Conservation (phyloP, 164 flowering plant genomes). For the Amborella trichopoda region DNA sequence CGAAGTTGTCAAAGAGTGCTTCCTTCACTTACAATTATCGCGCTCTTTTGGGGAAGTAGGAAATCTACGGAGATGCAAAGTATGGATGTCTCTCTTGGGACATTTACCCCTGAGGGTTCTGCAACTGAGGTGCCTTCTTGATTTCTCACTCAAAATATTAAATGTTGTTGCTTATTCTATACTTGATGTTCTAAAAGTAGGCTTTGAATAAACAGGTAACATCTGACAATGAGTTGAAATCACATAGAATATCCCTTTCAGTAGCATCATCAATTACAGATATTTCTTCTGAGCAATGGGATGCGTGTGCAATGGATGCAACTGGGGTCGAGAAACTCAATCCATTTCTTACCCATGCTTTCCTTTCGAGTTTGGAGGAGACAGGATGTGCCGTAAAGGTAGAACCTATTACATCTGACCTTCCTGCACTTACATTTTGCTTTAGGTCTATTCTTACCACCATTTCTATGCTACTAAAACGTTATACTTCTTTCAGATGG, state of each 20-base stretch:
- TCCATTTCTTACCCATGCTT: slow-evolving; percentile 79
- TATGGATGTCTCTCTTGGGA: slow-evolving; percentile 32
- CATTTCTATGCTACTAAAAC: too few relatives aligned
- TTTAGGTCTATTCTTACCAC: too few relatives aligned
- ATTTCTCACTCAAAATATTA: neutral
- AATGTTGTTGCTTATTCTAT: too few relatives aligned
- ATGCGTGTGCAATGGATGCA: slow-evolving; percentile 70
- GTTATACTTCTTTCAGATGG: too few relatives aligned
- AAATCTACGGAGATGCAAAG: slow-evolving; percentile 31
- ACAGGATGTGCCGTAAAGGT: slow-evolving; percentile 81
- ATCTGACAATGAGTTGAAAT: slow-evolving; percentile 12
- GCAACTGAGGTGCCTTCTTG: neutral
- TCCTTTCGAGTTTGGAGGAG: slow-evolving; percentile 88
- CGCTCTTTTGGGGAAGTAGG: slow-evolving; percentile 73
- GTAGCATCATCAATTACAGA: slow-evolving; percentile 69
- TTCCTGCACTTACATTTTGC: too few relatives aligned
- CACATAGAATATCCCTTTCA: slow-evolving; percentile 45
- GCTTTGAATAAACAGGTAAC: too few relatives aligned
- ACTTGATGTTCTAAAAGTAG: too few relatives aligned
- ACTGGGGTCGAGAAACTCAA: slow-evolving; percentile 55
- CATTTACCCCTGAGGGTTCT: slow-evolving; percentile 40
- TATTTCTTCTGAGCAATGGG: slow-evolving; percentile 62
- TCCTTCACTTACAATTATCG: slow-evolving; percentile 19
- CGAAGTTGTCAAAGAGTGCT: neutral
- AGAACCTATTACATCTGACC: slow-evolving; percentile 8